Evolutionary conservation across 257 asterid species (phyloP).

Genomic region (Solanum virginianum): DNA sequence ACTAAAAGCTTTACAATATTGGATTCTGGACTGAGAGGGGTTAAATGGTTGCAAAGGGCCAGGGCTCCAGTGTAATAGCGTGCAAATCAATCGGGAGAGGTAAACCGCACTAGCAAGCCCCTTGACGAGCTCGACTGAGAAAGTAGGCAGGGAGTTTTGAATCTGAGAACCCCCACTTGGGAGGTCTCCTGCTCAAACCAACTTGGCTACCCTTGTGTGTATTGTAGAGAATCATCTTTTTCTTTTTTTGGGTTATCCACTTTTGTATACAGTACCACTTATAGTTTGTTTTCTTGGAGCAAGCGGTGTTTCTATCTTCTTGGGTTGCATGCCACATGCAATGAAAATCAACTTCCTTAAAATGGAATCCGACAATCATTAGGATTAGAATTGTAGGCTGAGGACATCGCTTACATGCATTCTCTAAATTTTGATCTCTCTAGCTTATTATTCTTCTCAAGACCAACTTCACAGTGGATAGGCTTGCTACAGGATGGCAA

Average conservation of each 20-base stretch:
- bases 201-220: background rate
- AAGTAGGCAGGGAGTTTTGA: background rate
- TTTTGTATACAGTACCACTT: background rate
- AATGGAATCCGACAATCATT: background rate
- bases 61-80: background rate
- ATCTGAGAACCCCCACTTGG: background rate
- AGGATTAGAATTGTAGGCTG: background rate
- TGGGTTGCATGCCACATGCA: background rate
- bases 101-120: background rate
- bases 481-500: background rate
- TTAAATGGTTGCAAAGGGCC: background rate
- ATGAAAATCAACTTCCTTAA: background rate
- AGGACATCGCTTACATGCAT: background rate
- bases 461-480: background rate
- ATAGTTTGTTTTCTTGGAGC: background rate
- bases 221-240: background rate
- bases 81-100: background rate
- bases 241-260: background rate
- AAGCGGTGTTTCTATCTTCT: background rate
- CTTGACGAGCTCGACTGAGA: background rate
- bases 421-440: background rate
- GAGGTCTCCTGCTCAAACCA: background rate
- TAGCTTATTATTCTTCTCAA: background rate
- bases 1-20: background rate
- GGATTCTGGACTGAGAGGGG: background rate